phyloP scores from a whole-genome alignment of 2,329 filamentous ascomycete genomes.

The Amylocarpus encephaloides region DNA sequence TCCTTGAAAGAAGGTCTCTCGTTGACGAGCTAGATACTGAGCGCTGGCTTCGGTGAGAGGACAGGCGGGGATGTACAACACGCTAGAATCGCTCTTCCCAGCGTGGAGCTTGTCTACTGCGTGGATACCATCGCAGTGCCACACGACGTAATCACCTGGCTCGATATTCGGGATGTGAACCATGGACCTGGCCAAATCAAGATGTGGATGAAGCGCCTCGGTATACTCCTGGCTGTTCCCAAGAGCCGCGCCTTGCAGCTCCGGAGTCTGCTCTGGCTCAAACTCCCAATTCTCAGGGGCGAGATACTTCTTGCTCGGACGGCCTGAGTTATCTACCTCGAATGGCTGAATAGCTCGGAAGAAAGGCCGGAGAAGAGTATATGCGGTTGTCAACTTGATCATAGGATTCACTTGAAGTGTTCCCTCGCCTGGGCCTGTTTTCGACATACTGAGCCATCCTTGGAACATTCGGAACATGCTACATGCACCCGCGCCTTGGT shows the following conservation, averaged over 20 bases:
- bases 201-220: constrained; percentile 54
- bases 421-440: constrained; percentile 66
- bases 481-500: constrained; percentile 75
- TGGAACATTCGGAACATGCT: constrained; percentile 85
- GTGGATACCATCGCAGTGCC: constrained; percentile 53
- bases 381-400: constrained; percentile 67
- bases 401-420: constrained; percentile 79
- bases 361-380: constrained; percentile 77
- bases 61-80: constrained; percentile 83
- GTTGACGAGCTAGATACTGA: constrained; percentile 62
- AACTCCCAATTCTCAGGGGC: constrained; percentile 56
- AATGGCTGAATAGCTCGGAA: constrained; percentile 46
- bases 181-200: constrained; percentile 56
- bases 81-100: constrained; percentile 69
- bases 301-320: constrained; percentile 38
- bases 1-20: constrained; percentile 63
- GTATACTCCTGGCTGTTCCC: constrained; percentile 59
- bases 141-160: constrained; percentile 63
- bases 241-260: constrained; percentile 60
- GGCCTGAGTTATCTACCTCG: constrained; percentile 30
- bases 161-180: constrained; percentile 55
- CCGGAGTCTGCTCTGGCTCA: constrained; percentile 39
- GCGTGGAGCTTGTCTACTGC: constrained; percentile 74
- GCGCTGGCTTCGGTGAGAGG: constrained; percentile 72
- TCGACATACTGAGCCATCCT: constrained; percentile 78